Evolutionary conservation across 2,329 filamentous ascomycete genomes (phyloP).

Genomic region (Alternaria brassicicola): DNA sequence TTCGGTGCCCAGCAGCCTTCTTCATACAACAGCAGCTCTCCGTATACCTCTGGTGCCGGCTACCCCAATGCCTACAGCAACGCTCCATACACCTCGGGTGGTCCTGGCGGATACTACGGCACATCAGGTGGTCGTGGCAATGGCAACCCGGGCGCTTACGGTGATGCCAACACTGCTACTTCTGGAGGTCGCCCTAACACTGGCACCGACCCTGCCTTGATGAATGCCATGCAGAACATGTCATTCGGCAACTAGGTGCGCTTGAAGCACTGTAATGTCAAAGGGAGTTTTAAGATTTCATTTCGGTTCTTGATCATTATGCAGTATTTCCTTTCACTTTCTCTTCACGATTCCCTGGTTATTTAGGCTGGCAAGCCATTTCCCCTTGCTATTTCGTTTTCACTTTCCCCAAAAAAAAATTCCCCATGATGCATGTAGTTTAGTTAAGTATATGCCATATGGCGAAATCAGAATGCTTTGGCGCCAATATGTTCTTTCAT

Average conservation of each 20-base stretch:
- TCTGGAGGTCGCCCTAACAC: constrained; percentile 16
- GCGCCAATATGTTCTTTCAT: constrained; percentile 6
- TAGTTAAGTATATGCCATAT: constrained; percentile 10
- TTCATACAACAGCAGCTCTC: constrained; percentile 7
- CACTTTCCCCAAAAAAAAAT: background rate
- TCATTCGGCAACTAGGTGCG: constrained; percentile 18
- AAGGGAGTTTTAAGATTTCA: background rate
- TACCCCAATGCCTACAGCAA: constrained; percentile 7
- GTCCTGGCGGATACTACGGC: constrained; percentile 10
- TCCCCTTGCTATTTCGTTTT: background rate
- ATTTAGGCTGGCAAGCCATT: background rate
- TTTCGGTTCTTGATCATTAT: constrained; percentile 1
- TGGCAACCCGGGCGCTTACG: constrained; percentile 11
- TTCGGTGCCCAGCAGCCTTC: constrained; percentile 14
- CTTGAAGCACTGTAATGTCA: background rate
- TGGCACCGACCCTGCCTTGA: constrained; percentile 20
- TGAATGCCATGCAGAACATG: constrained; percentile 36
- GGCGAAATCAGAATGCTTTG: constrained; percentile 21
- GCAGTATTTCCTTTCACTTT: constrained; percentile 6
- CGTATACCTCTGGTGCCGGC: constrained; percentile 12
- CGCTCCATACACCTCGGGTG: background rate
- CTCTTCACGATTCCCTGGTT: constrained; percentile 3
- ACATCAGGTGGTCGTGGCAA: constrained; percentile 6
- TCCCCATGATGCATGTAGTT: constrained; percentile 10
- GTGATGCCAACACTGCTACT: constrained; percentile 11